These are phyloP conservation scores for Aspergillus pseudonomiae DNA, from an alignment of 2,329 filamentous ascomycete genomes.

Conservation along the genomic window DNA sequence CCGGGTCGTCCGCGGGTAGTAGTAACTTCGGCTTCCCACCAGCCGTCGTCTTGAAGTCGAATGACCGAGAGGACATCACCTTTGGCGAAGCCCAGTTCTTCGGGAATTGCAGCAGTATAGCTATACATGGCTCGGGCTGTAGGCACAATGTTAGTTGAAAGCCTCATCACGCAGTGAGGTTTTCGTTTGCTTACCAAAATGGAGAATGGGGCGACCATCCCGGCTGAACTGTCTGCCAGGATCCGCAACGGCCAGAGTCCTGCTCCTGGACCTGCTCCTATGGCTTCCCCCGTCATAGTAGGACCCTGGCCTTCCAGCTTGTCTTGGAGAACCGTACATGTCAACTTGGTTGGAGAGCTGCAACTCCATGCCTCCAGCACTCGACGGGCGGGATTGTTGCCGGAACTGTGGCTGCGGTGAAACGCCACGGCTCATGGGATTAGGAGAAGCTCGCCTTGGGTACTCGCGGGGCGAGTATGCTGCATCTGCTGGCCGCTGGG, in stretches of 20 bases:
- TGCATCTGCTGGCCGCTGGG: slow-evolving; percentile 38
- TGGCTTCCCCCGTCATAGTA: slow-evolving; percentile 54
- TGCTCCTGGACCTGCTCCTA: slow-evolving; percentile 66
- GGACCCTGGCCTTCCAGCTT: slow-evolving; percentile 47
- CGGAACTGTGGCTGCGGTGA: slow-evolving; percentile 59
- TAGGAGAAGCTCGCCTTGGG: slow-evolving; percentile 40
- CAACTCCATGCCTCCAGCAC: slow-evolving; percentile 64
- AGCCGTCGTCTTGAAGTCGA: slow-evolving; percentile 92
- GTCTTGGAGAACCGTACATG: slow-evolving; percentile 52
- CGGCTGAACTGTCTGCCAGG: slow-evolving; percentile 71
- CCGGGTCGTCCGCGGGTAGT: slow-evolving; percentile 53
- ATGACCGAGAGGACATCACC: slow-evolving; percentile 88
- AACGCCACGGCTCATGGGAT: slow-evolving; percentile 44
- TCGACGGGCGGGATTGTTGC: slow-evolving; percentile 53
- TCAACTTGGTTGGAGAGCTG: slow-evolving; percentile 65
- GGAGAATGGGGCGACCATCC: slow-evolving; percentile 84
- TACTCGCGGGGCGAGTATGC: slow-evolving; percentile 51
- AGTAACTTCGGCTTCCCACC: slow-evolving; percentile 98
- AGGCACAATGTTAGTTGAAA: slow-evolving; percentile 22
- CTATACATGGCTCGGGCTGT: slow-evolving; percentile 89
- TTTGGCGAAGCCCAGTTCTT: slow-evolving; percentile 90
- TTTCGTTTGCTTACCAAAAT: slow-evolving; percentile 75
- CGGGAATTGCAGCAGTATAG: slow-evolving; percentile 92
- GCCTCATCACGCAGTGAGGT: not conserved
- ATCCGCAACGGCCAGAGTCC: slow-evolving; percentile 82